Percentiles rank a stretch among this genome's conserved stretches.
Conservation (phyloP, 2,329 filamentous ascomycete species). For the Venturia oleaginea region DNA sequence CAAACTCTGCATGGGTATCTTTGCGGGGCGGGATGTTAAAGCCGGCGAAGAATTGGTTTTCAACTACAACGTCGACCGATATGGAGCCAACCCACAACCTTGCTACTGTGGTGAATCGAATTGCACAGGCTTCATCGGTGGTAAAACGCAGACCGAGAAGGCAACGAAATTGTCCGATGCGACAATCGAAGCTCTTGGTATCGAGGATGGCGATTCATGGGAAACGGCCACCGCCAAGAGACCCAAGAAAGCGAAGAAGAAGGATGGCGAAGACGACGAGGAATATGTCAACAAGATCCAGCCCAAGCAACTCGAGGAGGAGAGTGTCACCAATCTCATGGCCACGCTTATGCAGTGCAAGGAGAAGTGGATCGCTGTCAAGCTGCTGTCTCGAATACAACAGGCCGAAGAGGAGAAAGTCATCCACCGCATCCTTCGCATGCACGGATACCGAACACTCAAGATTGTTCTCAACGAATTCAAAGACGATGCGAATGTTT, state of each 20-base stretch:
- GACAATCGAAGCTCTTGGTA: slow-evolving; percentile 89
- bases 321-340: slow-evolving; percentile 89
- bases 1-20: slow-evolving; percentile 98
- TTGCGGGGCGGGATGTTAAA: slow-evolving; percentile 74
- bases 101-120: slow-evolving; percentile 95
- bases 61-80: slow-evolving; percentile 98
- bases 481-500: slow-evolving; percentile 80
- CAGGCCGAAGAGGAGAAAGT: slow-evolving; percentile 78
- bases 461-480: slow-evolving; percentile 80
- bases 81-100: slow-evolving; percentile 90
- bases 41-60: slow-evolving; percentile 94
- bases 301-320: slow-evolving; percentile 68
- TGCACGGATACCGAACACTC: slow-evolving; percentile 95
- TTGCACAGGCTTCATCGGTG: slow-evolving; percentile 92
- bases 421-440: slow-evolving; percentile 78
- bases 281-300: slow-evolving; percentile 90
- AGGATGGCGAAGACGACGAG: slow-evolving; percentile 81
- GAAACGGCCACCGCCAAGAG: slow-evolving; percentile 84
- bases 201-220: slow-evolving; percentile 88
- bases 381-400: slow-evolving; percentile 82
- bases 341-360: slow-evolving; percentile 94
- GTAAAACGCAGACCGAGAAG: slow-evolving; percentile 93
- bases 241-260: slow-evolving; percentile 69
- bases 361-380: slow-evolving; percentile 98
- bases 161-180: slow-evolving; percentile 84